Base-by-base conservation (phyloP, 2,329 filamentous ascomycete genomes). In the Penicillium fuscoglaucum region DNA sequence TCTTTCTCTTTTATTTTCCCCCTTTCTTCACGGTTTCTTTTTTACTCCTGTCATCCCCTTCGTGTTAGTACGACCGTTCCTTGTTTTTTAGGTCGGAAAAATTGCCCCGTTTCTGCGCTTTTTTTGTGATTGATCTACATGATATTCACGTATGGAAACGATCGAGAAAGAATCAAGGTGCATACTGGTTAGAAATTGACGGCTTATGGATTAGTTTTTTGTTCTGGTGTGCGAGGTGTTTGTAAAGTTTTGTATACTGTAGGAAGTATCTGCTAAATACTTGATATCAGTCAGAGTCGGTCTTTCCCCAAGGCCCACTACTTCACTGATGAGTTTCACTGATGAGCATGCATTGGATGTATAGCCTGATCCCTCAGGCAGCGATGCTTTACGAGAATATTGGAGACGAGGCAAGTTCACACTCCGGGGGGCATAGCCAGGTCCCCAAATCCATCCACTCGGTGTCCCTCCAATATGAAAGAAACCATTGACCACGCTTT, bases 11-110 rank as follows among this genome's bases (percentile, higher is more conserved):
- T 57, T 61, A 37, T 55, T 52, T 61, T 59, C 37, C 43, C 39
- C 51, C 52, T 49, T 62, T 54, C 52, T 55, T 64, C 57, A 55
- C 62, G 35, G 64, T 65, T 69, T 63, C 60, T 58, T 62, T 63
- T 70, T 58, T 58, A 49, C 48, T 40, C 39, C 26, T 64, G 52
- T 60, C 45, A 56, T 56, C 57, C 52, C 52, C 52, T 53, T 54
- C 40, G 40, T 59, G 52, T 56, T 60, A 55, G 61, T 61, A 53
- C 51, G 52, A 33, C 48, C 54, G 40, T 56, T 51, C 57, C 52
- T 58, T 59, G 44, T 57, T 58, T 61, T 58, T 58, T 43, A 37
- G 55, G 37, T 61, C 50, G 57, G 47, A 56, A 51, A 58, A 59
- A 60, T 60, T 63, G 60, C 55, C 55, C 50, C 43, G 54, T 56